These are phyloP conservation scores for Verticillium albo-atrum DNA, from an alignment of 2,329 filamentous ascomycete genomes.

Conservation along the genomic window DNA sequence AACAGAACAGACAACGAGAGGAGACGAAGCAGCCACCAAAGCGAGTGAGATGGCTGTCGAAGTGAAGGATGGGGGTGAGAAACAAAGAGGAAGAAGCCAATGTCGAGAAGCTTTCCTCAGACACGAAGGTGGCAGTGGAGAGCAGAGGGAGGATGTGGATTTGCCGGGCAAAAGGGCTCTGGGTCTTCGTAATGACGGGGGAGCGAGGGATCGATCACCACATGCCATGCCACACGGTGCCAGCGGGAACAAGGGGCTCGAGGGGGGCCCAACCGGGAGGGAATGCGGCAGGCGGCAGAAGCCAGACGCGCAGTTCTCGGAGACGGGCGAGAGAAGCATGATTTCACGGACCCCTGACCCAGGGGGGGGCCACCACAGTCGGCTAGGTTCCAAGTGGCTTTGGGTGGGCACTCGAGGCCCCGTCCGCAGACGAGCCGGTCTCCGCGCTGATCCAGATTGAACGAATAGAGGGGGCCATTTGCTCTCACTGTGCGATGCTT, in stretches of 20 bases:
- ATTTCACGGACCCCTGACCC: not conserved
- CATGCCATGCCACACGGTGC: not conserved
- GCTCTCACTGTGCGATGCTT: not conserved
- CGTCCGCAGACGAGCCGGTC: not conserved
- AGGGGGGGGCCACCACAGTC: not conserved
- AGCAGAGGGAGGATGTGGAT: not conserved
- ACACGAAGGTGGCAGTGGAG: slow-evolving; percentile 2
- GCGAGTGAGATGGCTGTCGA: slow-evolving; percentile 49
- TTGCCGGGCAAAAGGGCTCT: not conserved
- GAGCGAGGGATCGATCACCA: not conserved
- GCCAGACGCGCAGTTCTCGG: slow-evolving; percentile 7
- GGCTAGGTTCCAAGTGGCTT: not conserved
- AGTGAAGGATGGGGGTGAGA: slow-evolving; percentile 16
- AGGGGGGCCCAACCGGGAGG: not conserved
- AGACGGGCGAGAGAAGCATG: not conserved
- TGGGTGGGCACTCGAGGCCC: not conserved
- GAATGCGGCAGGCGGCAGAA: slow-evolving; percentile 3
- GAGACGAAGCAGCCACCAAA: slow-evolving; percentile 41
- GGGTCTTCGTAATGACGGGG: slow-evolving; percentile 10
- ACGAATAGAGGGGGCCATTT: not conserved
- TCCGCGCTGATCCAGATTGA: not conserved
- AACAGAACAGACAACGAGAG: slow-evolving; percentile 28
- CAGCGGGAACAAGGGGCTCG: not conserved
- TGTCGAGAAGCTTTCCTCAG: slow-evolving; percentile 12
- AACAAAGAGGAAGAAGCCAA: slow-evolving; percentile 3